phyloP scores from a whole-genome alignment of 2,329 filamentous ascomycete species.

The Verticillium albo-atrum region DNA sequence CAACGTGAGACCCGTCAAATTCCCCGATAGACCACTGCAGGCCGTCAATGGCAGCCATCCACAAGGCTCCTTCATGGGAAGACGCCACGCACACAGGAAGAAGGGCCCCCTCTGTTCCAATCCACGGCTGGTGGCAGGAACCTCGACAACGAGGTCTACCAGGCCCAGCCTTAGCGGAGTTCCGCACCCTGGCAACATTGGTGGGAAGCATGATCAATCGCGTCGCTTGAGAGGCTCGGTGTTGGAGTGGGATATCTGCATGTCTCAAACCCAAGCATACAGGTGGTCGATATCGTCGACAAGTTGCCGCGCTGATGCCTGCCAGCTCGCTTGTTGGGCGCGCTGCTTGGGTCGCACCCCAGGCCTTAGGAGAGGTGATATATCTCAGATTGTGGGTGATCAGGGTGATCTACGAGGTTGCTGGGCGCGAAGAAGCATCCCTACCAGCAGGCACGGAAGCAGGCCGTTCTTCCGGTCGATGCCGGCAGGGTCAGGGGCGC shows the following conservation, averaged over 20 bases:
- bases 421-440: not conserved
- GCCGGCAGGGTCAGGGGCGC: not conserved
- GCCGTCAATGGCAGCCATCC: not conserved
- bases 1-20: not conserved
- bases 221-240: not conserved
- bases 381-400: not conserved
- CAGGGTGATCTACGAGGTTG: not conserved
- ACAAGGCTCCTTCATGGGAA: not conserved
- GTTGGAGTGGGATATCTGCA: not conserved
- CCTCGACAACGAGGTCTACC: not conserved
- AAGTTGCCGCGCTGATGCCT: not conserved
- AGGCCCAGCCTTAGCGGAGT: not conserved
- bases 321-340: not conserved
- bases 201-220: not conserved
- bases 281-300: not conserved
- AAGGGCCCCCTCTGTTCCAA: not conserved
- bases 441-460: not conserved
- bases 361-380: not conserved
- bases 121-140: not conserved
- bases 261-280: not conserved
- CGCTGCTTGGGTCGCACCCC: not conserved
- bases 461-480: not conserved
- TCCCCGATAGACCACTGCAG: not conserved
- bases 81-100: not conserved
- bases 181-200: not conserved